A percentile compares a stretch with the other conserved stretches of the same genome.
Evolutionary conservation across 2,329 filamentous ascomycete species (phyloP).

Genomic region (Dactylonectria macrodidyma): DNA sequence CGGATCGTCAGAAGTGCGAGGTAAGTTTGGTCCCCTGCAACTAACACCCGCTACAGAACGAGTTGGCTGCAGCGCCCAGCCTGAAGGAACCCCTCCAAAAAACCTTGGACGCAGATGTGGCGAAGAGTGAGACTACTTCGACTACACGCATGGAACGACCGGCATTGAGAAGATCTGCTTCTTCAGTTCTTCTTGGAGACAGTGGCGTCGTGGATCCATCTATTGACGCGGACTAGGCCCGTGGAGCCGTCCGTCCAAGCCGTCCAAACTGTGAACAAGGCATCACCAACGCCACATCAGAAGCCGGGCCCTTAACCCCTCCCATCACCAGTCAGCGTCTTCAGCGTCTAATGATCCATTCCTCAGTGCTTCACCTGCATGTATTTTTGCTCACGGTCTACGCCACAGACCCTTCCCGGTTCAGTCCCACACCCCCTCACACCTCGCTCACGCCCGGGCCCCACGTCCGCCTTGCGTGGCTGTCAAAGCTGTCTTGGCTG

Average conservation of each 20-base stretch:
- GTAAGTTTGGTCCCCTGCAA: neutral
- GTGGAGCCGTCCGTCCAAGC: conserved; percentile 26
- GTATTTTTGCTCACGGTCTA: neutral
- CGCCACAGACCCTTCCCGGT: neutral
- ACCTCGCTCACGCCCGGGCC: conserved; percentile 10
- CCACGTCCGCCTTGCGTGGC: neutral
- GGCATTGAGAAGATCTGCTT: conserved; percentile 23
- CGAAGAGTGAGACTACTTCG: neutral
- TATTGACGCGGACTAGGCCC: neutral
- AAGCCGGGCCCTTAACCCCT: conserved; percentile 20
- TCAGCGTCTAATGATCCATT: neutral
- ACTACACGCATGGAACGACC: conserved; percentile 1
- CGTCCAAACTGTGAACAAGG: conserved; percentile 8
- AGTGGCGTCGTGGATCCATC: conserved; percentile 24
- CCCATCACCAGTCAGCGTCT: neutral
- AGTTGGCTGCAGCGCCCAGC: neutral
- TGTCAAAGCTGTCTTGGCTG: conserved; percentile 10
- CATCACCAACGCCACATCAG: conserved; percentile 2
- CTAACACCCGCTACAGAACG: neutral
- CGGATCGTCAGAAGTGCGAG: neutral
- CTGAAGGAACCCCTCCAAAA: neutral
- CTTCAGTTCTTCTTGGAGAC: conserved; percentile 33
- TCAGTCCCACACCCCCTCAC: conserved; percentile 1
- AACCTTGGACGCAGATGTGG: conserved; percentile 1
- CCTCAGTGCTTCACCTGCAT: neutral